Evolutionary conservation across 192 early-diverging fungal species (phyloP), one percentile per base, ranked within the genome.

Genomic region (Fimicolochytrium jonesii): DNA sequence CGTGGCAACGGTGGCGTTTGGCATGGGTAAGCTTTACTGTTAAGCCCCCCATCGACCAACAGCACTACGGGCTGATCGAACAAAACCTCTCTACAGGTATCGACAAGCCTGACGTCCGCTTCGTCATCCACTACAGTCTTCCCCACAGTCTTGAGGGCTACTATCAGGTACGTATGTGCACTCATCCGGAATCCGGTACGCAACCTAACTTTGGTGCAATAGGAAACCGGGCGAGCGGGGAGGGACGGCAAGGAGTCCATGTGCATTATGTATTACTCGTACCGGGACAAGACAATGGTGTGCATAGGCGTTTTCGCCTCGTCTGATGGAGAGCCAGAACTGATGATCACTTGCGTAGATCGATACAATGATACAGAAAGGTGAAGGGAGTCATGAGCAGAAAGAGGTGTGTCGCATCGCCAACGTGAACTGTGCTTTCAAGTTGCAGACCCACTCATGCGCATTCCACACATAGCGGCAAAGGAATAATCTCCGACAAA

Each of bases 1-100:
- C 69, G 90, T 94, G 0, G 96, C 94, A 0, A 99, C 96, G 0
- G 80, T 97, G 22, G 96, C 96, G 0, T 99, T 99, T 77, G 94
- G 96, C 7, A 94, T 98, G 94, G 95, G 92, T 70, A 31, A 18
- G 71, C 29, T 3, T 17, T 17, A 7, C 37, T 11, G 9, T 39
- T 39, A 7, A 17, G 7, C 17, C 9, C 37, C 17, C 37, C 37
- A 39, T 39, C 37, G 37, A 39, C 37, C 37, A 7, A 17, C 43
- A 62, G 23, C 31, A 50, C 13, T n/a, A 13, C 17, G 48, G 11
- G 48, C 11, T 18, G 11, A 13, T 50, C 48, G 39, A 41, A 41
- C 39, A 11, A 41, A 41, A 11, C 41, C 1, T 42, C 41, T 20
- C 43, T 7, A 6, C 34, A 76, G 76, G 81, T 7, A 94, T 97